Percentiles rank a stretch among this genome's conserved stretches.
These are phyloP conservation scores for Fusarium anguioides DNA, from an alignment of 2,329 filamentous ascomycete genomes.

Conservation along the genomic window DNA sequence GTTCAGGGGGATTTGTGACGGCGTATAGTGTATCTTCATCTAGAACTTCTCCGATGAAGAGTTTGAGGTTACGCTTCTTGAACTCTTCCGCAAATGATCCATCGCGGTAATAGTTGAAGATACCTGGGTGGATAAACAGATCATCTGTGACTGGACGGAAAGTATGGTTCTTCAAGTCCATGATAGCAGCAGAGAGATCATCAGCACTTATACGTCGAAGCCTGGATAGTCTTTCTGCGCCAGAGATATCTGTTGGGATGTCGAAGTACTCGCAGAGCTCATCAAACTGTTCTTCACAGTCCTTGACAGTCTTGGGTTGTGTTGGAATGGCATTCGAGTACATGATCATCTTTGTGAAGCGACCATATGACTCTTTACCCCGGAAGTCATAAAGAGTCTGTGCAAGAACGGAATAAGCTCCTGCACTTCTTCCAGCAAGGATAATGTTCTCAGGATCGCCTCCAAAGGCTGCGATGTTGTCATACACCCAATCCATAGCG, in stretches of 20 bases:
- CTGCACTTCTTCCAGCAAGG: not conserved
- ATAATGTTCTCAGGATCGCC: constrained; percentile 3
- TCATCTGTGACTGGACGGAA: not conserved
- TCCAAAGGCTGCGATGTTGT: not conserved
- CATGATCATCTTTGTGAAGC: constrained; percentile 10
- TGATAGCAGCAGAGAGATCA: not conserved
- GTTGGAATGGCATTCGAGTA: constrained; percentile 20
- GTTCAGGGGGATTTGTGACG: constrained; percentile 7
- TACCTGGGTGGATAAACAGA: constrained; percentile 3
- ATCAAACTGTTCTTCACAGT: constrained; percentile 5
- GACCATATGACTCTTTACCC: not conserved
- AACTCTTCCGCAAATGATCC: constrained; percentile 3
- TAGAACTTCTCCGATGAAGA: constrained; percentile 1
- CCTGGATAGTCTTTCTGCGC: not conserved
- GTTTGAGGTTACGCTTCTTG: not conserved
- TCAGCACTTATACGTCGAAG: not conserved
- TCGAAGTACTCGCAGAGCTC: constrained; percentile 13
- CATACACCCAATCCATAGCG: constrained; percentile 17
- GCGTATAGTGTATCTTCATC: constrained; percentile 18
- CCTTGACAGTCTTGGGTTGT: constrained; percentile 9
- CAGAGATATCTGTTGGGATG: fast-evolving
- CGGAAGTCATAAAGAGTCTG: constrained; percentile 6
- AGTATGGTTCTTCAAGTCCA: constrained; percentile 2
- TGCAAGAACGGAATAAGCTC: constrained; percentile 1
- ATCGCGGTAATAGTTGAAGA: constrained; percentile 12